These are phyloP conservation scores for Diaporthe citrichinensis DNA, from an alignment of 2,329 filamentous ascomycete genomes.

Conservation along the genomic window DNA sequence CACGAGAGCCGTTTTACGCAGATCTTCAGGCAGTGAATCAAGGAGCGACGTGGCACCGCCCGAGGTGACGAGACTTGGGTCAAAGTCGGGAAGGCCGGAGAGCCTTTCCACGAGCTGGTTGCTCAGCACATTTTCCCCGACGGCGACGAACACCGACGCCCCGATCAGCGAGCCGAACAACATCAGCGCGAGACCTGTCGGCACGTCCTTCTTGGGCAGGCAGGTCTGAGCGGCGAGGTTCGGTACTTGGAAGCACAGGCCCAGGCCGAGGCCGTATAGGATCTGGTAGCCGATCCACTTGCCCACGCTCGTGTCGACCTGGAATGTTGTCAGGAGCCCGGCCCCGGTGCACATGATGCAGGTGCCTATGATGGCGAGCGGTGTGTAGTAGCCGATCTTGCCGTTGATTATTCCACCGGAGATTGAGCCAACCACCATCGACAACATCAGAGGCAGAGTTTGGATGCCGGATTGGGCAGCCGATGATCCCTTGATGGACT, in stretches of 20 bases:
- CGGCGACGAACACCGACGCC: constrained; percentile 61
- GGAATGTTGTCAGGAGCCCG: constrained; percentile 54
- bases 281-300: constrained; percentile 57
- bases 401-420: constrained; percentile 45
- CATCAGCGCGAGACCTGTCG: constrained; percentile 59
- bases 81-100: constrained; percentile 51
- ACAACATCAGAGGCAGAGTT: constrained; percentile 48
- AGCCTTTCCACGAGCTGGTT: constrained; percentile 51
- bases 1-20: constrained; percentile 62
- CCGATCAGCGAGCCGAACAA: constrained; percentile 63
- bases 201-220: constrained; percentile 58
- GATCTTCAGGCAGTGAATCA: constrained; percentile 58
- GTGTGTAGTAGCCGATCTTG: constrained; percentile 53
- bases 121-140: constrained; percentile 58
- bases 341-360: constrained; percentile 47
- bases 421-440: constrained; percentile 45
- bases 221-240: constrained; percentile 59
- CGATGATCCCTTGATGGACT: constrained; percentile 48
- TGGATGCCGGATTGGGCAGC: constrained; percentile 49
- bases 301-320: constrained; percentile 46
- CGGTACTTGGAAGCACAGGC: constrained; percentile 53
- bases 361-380: constrained; percentile 49
- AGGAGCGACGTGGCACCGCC: constrained; percentile 66
- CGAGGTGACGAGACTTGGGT: constrained; percentile 51
- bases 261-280: constrained; percentile 54